These are phyloP conservation scores for Nitzschia sp. DNA, from an alignment of 108 stramenopile genomes.

Conservation along the genomic window DNA sequence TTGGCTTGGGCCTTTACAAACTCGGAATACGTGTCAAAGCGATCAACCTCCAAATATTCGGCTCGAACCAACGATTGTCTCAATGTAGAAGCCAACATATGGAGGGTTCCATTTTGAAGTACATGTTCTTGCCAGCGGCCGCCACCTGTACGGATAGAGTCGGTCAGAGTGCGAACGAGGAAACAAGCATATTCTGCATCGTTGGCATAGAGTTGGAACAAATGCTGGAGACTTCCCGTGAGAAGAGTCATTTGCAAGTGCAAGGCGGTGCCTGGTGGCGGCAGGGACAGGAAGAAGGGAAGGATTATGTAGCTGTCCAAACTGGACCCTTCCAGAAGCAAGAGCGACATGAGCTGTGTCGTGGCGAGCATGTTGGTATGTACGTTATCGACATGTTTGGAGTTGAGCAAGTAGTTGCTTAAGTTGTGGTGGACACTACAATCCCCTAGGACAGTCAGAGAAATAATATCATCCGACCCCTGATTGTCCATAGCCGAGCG, in stretches of 20 bases:
- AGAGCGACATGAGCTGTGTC: conserved; percentile 32
- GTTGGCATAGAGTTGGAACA: conserved; percentile 61
- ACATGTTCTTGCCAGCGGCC: conserved; percentile 70
- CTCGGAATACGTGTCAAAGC: conserved; percentile 22
- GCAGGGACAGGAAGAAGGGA: conserved; percentile 73
- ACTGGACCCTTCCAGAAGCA: conserved; percentile 41
- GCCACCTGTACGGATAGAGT: conserved; percentile 60
- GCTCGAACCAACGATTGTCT: conserved; percentile 71
- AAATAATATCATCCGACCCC: conserved; percentile 17
- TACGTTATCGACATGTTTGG: conserved; percentile 22
- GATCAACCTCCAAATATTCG: conserved; percentile 28
- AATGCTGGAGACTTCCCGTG: conserved; percentile 48
- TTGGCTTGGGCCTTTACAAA: conserved; percentile 43
- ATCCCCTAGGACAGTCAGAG: conserved; percentile 46
- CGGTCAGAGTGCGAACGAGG: conserved; percentile 54
- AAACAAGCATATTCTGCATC: conserved; percentile 49
- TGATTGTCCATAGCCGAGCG: conserved; percentile 4
- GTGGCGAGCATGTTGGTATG: conserved; percentile 35
- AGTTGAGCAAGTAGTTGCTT: conserved; percentile 39
- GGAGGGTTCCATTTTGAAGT: conserved; percentile 72
- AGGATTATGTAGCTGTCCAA: conserved; percentile 42
- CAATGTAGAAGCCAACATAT: conserved; percentile 57
- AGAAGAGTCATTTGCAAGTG: conserved; percentile 50
- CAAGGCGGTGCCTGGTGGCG: conserved; percentile 53
- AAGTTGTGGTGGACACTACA: conserved; percentile 46